A percentile compares a stretch with the other conserved stretches of the same genome.
Evolutionary conservation across 2,329 filamentous ascomycete species (phyloP).

Genomic region (Colletotrichum godetiae): DNA sequence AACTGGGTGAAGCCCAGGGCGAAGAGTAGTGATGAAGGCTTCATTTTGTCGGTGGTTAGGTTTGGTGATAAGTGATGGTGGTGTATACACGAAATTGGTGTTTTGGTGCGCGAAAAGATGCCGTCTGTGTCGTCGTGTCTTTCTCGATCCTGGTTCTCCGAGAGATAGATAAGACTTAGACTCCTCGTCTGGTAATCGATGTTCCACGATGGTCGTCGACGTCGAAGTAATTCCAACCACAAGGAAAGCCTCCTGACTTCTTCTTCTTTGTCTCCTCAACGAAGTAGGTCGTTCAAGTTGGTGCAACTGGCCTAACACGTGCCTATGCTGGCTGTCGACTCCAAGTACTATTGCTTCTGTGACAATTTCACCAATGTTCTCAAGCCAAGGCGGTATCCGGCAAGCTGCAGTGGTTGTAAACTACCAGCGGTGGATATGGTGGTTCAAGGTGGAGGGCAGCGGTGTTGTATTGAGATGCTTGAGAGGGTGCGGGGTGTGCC

Average conservation of each 20-base stretch:
- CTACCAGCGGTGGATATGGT: not conserved
- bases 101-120: not conserved
- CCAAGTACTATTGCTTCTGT: not conserved
- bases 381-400: slow-evolving; percentile 3
- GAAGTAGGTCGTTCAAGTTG: not conserved
- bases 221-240: not conserved
- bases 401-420: not conserved
- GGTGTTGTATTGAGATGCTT: not conserved
- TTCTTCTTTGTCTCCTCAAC: not conserved
- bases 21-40: slow-evolving; percentile 23
- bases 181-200: not conserved
- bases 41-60: slow-evolving; percentile 15
- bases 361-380: not conserved
- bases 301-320: not conserved
- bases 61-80: not conserved
- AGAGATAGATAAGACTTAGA: not conserved
- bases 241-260: not conserved
- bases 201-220: too few species aligned
- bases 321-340: not conserved
- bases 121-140: not conserved
- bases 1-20: slow-evolving; percentile 15
- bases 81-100: not conserved
- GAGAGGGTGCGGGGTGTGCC: not conserved
- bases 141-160: not conserved
- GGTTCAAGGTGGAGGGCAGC: not conserved